Conservation (phyloP, 164 flowering plant species). For the Magnolia kwangsiensis region DNA sequence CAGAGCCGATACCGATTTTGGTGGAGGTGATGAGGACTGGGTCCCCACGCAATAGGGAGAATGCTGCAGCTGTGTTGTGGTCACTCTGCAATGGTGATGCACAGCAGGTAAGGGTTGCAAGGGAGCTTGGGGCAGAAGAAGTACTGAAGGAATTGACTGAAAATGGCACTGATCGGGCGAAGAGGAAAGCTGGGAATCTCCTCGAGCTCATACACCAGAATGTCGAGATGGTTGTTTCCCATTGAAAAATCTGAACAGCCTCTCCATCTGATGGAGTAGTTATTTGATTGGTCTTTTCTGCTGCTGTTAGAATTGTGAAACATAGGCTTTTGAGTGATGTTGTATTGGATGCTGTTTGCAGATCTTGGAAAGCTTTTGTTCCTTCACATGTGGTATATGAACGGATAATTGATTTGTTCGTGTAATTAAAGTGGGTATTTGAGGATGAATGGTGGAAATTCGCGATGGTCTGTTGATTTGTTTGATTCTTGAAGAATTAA, state of each 20-base stretch:
- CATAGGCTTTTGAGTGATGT: not conserved
- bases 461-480: not conserved
- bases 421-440: not conserved
- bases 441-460: not conserved
- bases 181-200: constrained; percentile 23
- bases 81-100: constrained; percentile 16
- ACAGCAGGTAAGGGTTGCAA: constrained; percentile 16
- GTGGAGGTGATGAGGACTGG: constrained; percentile 24
- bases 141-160: constrained; percentile 25
- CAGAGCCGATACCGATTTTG: constrained; percentile 21
- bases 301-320: constrained; percentile 3
- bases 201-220: constrained; percentile 13
- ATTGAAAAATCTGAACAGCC: not conserved
- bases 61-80: constrained; percentile 22
- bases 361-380: not conserved
- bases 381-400: not conserved
- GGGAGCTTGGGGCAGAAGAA: constrained; percentile 25
- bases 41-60: constrained; percentile 28
- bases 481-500: not conserved
- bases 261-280: not conserved
- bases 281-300: not conserved
- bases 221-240: constrained; percentile 4
- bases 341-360: not conserved
- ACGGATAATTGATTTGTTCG: not conserved
- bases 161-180: constrained; percentile 25